Evolutionary conservation across 768 basidiomycete species (phyloP).

Genomic region (Boletus pseudopeckii): DNA sequence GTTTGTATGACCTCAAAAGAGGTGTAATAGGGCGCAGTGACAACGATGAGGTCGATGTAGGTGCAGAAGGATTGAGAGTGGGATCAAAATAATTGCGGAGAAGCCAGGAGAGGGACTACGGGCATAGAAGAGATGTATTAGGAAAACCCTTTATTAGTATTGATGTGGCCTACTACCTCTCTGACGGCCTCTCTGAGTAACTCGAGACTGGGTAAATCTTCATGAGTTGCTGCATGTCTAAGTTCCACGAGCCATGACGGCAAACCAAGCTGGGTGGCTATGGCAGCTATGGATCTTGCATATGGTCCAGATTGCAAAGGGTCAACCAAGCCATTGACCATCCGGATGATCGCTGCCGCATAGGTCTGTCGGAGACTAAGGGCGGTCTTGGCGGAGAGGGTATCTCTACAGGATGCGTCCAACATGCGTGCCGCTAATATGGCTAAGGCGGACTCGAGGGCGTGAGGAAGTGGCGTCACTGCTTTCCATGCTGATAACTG

Average conservation of each 20-base stretch:
- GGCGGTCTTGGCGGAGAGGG: constrained; percentile 26
- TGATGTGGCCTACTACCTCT: constrained; percentile 45
- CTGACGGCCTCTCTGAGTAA: constrained; percentile 72
- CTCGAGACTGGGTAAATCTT: constrained; percentile 84
- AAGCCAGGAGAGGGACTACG: constrained; percentile 79
- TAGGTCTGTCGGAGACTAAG: constrained; percentile 73
- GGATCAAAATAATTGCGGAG: constrained; percentile 83
- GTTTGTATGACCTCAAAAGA: constrained; percentile 71
- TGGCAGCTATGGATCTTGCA: constrained; percentile 85
- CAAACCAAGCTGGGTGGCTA: constrained; percentile 82
- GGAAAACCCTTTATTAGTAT: neutral
- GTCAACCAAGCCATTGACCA: constrained; percentile 95
- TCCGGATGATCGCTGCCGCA: constrained; percentile 75
- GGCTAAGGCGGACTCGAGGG: constrained; percentile 68
- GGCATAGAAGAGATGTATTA: constrained; percentile 5
- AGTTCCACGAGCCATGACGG: constrained; percentile 90
- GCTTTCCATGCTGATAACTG: constrained; percentile 80
- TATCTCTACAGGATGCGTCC: constrained; percentile 37
- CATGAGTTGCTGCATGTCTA: constrained; percentile 93
- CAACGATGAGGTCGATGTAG: constrained; percentile 29
- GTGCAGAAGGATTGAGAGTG: constrained; percentile 54
- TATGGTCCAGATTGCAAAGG: constrained; percentile 87
- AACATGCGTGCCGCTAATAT: constrained; percentile 58
- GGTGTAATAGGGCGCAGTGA: constrained; percentile 59
- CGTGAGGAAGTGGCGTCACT: constrained; percentile 74